Evolutionary conservation across 345 rosid species (phyloP).

Genomic region (Gossypium mustelinum): DNA sequence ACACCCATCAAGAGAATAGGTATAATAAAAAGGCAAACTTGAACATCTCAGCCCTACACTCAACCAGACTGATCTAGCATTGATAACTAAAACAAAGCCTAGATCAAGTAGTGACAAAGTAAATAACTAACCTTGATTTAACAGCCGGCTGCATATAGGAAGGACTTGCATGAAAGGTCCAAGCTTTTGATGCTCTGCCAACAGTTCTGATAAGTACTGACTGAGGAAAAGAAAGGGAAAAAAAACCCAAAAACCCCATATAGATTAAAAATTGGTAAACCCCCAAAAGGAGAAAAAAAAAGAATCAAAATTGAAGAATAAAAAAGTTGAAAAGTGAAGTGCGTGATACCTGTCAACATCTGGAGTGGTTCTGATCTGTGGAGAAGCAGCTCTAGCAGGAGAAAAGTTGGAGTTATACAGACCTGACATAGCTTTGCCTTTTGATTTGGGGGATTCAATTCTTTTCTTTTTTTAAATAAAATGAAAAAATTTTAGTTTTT

Average conservation of each 20-base stretch:
- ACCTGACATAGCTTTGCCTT: constrained; percentile 68
- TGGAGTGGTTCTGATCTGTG: constrained; percentile 86
- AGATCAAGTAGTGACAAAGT: constrained; percentile 54
- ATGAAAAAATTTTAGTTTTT: background rate
- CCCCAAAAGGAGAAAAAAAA: background rate
- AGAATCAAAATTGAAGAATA: constrained; percentile 2
- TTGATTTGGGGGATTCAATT: constrained; percentile 19
- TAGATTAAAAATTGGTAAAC: constrained; percentile 35
- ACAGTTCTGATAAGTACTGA: constrained; percentile 82
- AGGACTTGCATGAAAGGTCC: constrained; percentile 95
- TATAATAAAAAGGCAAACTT: background rate
- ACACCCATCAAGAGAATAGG: background rate
- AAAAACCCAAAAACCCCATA: constrained; percentile 13
- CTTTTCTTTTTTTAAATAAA: background rate
- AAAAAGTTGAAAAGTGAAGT: background rate
- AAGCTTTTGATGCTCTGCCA: constrained; percentile 96
- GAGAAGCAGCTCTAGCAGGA: constrained; percentile 97
- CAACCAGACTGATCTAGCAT: constrained; percentile 27
- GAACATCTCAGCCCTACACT: constrained; percentile 6
- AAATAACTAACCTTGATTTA: constrained; percentile 74
- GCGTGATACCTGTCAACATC: constrained; percentile 74
- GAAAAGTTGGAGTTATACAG: constrained; percentile 91
- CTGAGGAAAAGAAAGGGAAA: constrained; percentile 28
- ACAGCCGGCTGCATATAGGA: constrained; percentile 84
- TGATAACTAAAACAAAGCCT: constrained; percentile 23